Evolutionary conservation across 2,329 filamentous ascomycete genomes (phyloP).

Genomic region (Sporothrix schenckii): DNA sequence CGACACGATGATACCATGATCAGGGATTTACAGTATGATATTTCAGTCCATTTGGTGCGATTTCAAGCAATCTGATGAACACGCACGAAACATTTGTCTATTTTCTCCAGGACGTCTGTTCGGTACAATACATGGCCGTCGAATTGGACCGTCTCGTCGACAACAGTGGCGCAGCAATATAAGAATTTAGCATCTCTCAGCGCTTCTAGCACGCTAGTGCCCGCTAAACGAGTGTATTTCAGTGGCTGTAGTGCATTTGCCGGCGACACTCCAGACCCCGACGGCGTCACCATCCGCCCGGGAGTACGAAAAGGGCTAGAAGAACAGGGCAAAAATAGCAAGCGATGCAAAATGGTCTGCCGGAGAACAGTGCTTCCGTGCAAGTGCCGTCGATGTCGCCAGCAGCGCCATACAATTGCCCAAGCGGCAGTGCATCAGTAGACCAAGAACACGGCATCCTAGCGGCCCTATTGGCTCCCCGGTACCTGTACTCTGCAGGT

Average conservation of each 20-base stretch:
- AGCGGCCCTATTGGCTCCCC: neutral
- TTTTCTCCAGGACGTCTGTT: neutral
- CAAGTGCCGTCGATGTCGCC: neutral
- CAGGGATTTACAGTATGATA: neutral
- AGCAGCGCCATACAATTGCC: neutral
- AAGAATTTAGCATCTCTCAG: neutral
- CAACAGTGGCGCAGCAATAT: neutral
- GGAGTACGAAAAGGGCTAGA: neutral
- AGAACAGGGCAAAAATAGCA: neutral
- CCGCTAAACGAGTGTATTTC: neutral
- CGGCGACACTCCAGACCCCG: slow-evolving; percentile 17
- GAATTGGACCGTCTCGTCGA: neutral
- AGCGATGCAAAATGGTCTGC: neutral
- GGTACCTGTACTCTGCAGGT: neutral
- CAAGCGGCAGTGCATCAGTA: neutral
- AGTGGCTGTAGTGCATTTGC: neutral
- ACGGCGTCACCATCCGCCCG: slow-evolving; percentile 16
- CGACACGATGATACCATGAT: slow-evolving; percentile 14
- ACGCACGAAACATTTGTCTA: neutral
- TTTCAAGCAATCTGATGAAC: neutral
- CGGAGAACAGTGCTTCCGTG: slow-evolving; percentile 12
- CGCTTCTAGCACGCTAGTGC: neutral
- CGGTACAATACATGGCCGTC: neutral
- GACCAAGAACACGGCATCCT: neutral
- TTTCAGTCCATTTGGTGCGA: neutral